phyloP scores from a whole-genome alignment of 2,329 filamentous ascomycete species.

The Ophiostoma perfectum region DNA sequence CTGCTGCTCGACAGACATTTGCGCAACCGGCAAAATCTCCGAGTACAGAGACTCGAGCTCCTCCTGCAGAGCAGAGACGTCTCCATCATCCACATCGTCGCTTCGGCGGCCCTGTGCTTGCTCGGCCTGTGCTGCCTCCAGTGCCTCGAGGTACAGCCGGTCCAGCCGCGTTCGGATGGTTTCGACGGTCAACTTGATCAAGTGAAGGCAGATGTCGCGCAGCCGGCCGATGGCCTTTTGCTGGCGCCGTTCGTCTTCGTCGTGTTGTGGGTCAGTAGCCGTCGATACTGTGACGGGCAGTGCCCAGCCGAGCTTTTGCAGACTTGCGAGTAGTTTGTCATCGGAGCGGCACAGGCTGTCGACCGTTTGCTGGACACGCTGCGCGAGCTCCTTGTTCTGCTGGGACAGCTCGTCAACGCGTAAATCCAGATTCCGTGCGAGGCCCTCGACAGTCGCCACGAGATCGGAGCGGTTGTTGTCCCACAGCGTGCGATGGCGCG shows the following conservation, averaged over 20 bases:
- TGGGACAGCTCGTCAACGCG: slow-evolving; percentile 47
- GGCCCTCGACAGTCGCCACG: slow-evolving; percentile 42
- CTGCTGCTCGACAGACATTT: slow-evolving; percentile 66
- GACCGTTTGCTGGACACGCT: slow-evolving; percentile 45
- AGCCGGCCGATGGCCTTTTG: slow-evolving; percentile 51
- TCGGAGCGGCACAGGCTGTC: slow-evolving; percentile 53
- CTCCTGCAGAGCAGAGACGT: slow-evolving; percentile 50
- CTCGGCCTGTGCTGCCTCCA: slow-evolving; percentile 29
- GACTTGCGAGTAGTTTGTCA: slow-evolving; percentile 58
- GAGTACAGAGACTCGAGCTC: slow-evolving; percentile 65
- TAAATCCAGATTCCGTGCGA: slow-evolving; percentile 44
- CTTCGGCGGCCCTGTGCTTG: slow-evolving; percentile 30
- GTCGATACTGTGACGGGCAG: slow-evolving; percentile 42
- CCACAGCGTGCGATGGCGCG: slow-evolving; percentile 36
- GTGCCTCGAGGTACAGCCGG: slow-evolving; percentile 48
- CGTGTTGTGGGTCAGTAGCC: neutral
- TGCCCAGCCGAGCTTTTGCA: slow-evolving; percentile 61
- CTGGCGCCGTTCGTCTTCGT: slow-evolving; percentile 41
- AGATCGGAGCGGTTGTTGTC: slow-evolving; percentile 41
- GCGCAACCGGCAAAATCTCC: slow-evolving; percentile 63
- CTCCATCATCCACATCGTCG: slow-evolving; percentile 34
- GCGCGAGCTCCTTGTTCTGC: slow-evolving; percentile 43
- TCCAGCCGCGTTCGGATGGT: slow-evolving; percentile 50
- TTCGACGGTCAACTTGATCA: slow-evolving; percentile 55
- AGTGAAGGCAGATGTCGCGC: slow-evolving; percentile 53